Conservation (phyloP, 2,329 filamentous ascomycete species). For the Malbranchea cinnamomea region DNA sequence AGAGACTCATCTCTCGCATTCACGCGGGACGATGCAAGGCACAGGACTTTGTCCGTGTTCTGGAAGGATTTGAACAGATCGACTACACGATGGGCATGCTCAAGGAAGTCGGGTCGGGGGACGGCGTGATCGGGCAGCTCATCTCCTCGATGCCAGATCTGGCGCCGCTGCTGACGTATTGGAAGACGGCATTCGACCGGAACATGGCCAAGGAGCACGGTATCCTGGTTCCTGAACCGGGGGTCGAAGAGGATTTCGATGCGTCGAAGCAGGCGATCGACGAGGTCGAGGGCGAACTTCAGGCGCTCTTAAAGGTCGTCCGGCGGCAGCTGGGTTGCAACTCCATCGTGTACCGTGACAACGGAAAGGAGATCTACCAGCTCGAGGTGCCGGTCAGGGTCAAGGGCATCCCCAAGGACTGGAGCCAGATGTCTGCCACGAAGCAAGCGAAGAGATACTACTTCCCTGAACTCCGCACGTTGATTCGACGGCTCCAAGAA, state of each 20-base stretch:
- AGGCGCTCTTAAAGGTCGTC: constrained; percentile 54
- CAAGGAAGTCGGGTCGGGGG: constrained; percentile 55
- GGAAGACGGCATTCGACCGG: constrained; percentile 86
- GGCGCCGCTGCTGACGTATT: constrained; percentile 56
- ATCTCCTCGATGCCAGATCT: constrained; percentile 78
- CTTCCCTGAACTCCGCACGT: constrained; percentile 62
- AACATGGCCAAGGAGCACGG: constrained; percentile 63
- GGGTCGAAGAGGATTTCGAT: constrained; percentile 88
- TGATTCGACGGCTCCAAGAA: constrained; percentile 82
- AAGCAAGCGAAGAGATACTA: constrained; percentile 86
- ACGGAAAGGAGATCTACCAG: constrained; percentile 95
- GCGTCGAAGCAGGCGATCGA: constrained; percentile 61
- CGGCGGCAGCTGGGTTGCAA: constrained; percentile 61
- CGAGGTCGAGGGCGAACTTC: constrained; percentile 58
- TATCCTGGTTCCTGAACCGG: constrained; percentile 67
- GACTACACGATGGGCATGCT: constrained; percentile 83
- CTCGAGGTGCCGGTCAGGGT: constrained; percentile 74
- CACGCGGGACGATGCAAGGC: constrained; percentile 83
- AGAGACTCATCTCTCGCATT: constrained; percentile 83
- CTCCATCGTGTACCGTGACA: constrained; percentile 60
- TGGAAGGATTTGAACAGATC: constrained; percentile 96
- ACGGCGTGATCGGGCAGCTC: constrained; percentile 71
- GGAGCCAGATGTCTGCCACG: constrained; percentile 95
- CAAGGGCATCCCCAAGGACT: constrained; percentile 67
- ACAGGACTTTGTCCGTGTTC: constrained; percentile 81